Evolutionary conservation across 163 green algal species (phyloP).

Genomic region (Scenedesmus sp.): DNA sequence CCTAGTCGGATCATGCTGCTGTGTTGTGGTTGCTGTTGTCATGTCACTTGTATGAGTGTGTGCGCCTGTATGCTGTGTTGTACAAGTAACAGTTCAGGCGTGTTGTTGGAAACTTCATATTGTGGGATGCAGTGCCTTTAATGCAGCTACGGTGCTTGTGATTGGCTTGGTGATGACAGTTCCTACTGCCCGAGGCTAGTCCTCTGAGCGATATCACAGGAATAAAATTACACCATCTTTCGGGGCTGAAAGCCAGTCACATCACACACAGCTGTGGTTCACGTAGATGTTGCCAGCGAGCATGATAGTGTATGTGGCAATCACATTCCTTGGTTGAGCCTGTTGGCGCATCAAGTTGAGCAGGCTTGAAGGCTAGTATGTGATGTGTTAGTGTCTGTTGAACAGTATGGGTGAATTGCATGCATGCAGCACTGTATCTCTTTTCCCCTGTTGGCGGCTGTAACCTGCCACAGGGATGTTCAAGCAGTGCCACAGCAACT

Average conservation of each 20-base stretch:
- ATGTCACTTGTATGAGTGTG: neutral
- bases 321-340: neutral
- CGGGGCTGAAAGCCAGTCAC: constrained; percentile 43
- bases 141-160: neutral
- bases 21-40: neutral
- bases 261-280: neutral
- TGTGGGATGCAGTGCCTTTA: neutral
- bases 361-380: neutral
- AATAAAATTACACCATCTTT: constrained; percentile 54
- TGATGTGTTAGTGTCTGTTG: neutral
- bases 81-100: neutral
- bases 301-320: too few relatives aligned
- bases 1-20: neutral
- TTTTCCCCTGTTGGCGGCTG: constrained; percentile 36
- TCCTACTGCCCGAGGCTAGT: constrained; percentile 37
- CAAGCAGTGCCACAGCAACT: constrained; percentile 44
- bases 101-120: neutral
- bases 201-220: constrained; percentile 36
- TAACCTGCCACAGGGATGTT: constrained; percentile 33
- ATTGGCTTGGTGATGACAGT: constrained; percentile 49
- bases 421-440: constrained; percentile 37
- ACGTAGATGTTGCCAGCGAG: too few relatives aligned
- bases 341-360: neutral
- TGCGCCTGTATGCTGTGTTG: neutral
- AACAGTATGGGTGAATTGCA: neutral